These are phyloP conservation scores for Saturnispora dispora DNA, from an alignment of 805 yeast genomes.

Conservation along the genomic window DNA sequence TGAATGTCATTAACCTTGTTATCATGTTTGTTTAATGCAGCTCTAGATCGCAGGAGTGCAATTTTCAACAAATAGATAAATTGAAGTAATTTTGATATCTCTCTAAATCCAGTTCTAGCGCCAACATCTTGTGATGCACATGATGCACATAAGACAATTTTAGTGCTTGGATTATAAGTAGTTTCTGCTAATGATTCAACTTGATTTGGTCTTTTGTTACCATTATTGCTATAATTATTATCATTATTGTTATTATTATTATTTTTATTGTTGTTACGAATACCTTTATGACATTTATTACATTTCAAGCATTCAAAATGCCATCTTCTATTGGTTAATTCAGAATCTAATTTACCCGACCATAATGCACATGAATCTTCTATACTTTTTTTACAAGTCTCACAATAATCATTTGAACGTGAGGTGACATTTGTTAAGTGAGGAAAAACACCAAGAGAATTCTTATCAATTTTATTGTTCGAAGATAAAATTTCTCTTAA, in stretches of 20 bases:
- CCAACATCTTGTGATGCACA: slow-evolving; percentile 49
- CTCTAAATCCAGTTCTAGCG: slow-evolving; percentile 44
- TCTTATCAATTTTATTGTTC: neutral
- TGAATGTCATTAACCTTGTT: neutral
- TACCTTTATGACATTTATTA: slow-evolving; percentile 39
- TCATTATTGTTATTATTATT: neutral
- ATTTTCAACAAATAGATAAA: slow-evolving; percentile 69
- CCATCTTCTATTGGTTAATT: slow-evolving; percentile 53
- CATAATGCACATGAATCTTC: slow-evolving; percentile 72
- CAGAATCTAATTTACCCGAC: slow-evolving; percentile 15
- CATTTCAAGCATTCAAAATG: slow-evolving; percentile 71
- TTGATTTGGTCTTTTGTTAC: slow-evolving; percentile 1
- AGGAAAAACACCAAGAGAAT: neutral
- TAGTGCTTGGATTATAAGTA: slow-evolving; percentile 32
- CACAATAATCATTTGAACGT: slow-evolving; percentile 70
- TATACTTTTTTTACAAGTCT: slow-evolving; percentile 60
- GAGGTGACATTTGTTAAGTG: slow-evolving; percentile 30
- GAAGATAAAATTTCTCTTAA: slow-evolving; percentile 39
- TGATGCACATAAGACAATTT: slow-evolving; percentile 45
- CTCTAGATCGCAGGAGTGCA: slow-evolving; percentile 67
- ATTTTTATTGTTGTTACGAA: neutral
- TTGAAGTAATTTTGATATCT: slow-evolving; percentile 65
- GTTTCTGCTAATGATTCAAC: slow-evolving; percentile 30
- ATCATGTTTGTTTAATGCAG: slow-evolving; percentile 28
- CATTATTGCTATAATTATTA: neutral